These are phyloP conservation scores for Candida berthetii DNA, from an alignment of 805 yeast species.

Conservation along the genomic window DNA sequence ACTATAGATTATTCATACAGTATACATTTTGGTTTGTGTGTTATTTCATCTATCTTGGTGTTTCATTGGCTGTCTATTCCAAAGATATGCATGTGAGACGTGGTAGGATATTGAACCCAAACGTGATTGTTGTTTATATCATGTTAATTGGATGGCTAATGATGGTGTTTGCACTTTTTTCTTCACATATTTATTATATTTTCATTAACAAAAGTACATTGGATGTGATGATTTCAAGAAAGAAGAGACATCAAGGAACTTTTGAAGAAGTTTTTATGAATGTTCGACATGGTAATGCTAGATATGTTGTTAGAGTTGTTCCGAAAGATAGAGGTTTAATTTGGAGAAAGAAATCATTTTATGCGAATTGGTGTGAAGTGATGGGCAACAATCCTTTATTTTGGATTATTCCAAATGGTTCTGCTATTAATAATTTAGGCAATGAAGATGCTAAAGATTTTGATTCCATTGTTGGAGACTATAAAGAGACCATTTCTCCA, in stretches of 20 bases:
- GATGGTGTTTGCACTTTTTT: slow-evolving; percentile 35
- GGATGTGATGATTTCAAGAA: slow-evolving; percentile 42
- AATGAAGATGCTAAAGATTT: slow-evolving; percentile 4
- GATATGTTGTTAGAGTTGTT: slow-evolving; percentile 36
- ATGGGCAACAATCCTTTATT: slow-evolving; percentile 20
- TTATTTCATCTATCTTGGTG: slow-evolving; percentile 32
- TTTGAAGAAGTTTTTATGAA: slow-evolving; percentile 20
- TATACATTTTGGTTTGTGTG: slow-evolving; percentile 33
- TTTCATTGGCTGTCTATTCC: slow-evolving; percentile 29
- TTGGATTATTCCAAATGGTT: slow-evolving; percentile 25
- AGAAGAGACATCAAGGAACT: slow-evolving; percentile 18
- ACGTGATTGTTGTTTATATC: slow-evolving; percentile 42
- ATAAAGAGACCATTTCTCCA: slow-evolving; percentile 13
- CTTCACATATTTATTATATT: slow-evolving; percentile 40
- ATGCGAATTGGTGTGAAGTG: slow-evolving; percentile 19
- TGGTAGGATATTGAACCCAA: slow-evolving; percentile 31
- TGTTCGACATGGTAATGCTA: slow-evolving; percentile 22
- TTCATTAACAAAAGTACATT: slow-evolving; percentile 46
- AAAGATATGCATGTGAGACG: slow-evolving; percentile 18
- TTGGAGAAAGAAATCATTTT: slow-evolving; percentile 12
- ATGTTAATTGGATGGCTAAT: slow-evolving; percentile 37
- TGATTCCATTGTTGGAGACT: slow-evolving; percentile 19
- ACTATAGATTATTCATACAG: slow-evolving; percentile 54
- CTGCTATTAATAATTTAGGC: slow-evolving; percentile 4
- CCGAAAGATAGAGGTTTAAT: slow-evolving; percentile 17